phyloP scores from a whole-genome alignment of 352 stramenopile species.

The Globisporangium takayamanum region DNA sequence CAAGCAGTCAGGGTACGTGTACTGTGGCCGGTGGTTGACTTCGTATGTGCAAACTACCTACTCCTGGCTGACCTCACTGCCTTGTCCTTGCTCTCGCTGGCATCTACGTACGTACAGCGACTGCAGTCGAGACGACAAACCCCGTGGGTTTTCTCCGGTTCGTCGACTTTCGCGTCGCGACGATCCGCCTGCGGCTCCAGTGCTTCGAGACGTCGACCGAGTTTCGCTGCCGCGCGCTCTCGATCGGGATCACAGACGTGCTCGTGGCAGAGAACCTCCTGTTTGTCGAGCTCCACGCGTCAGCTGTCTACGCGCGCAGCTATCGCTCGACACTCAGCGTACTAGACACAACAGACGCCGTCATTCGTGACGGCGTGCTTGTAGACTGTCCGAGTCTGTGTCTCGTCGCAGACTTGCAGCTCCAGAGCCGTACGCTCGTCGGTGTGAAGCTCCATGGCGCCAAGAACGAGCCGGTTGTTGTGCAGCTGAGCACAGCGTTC shows the following conservation, averaged over 20 bases:
- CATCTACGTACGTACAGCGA: not conserved
- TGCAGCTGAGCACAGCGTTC: conserved; percentile 37
- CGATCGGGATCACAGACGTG: conserved; percentile 54
- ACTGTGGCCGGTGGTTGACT: no score
- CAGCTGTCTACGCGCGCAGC: conserved; percentile 12
- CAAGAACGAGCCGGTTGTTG: conserved; percentile 23
- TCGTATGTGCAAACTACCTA: no score
- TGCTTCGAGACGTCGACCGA: conserved; percentile 26
- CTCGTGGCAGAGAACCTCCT: conserved; percentile 44
- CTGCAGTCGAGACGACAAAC: conserved; percentile 18
- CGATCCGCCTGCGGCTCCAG: conserved; percentile 27
- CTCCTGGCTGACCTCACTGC: not conserved
- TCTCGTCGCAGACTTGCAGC: conserved; percentile 14
- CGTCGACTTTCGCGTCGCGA: conserved; percentile 41
- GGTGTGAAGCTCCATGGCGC: conserved; percentile 27
- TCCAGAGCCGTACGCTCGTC: conserved; percentile 25
- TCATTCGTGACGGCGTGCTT: conserved; percentile 8
- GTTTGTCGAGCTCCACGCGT: conserved; percentile 29
- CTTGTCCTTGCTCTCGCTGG: not conserved
- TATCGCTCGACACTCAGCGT: not conserved
- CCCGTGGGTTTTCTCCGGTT: conserved; percentile 56
- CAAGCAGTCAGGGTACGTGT: not conserved
- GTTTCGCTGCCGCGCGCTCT: conserved; percentile 36
- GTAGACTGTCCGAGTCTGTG: conserved; percentile 11
- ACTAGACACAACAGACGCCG: not conserved